These are phyloP conservation scores for Elongisporangium anandrum DNA, from an alignment of 352 stramenopile species.

Conservation along the genomic window DNA sequence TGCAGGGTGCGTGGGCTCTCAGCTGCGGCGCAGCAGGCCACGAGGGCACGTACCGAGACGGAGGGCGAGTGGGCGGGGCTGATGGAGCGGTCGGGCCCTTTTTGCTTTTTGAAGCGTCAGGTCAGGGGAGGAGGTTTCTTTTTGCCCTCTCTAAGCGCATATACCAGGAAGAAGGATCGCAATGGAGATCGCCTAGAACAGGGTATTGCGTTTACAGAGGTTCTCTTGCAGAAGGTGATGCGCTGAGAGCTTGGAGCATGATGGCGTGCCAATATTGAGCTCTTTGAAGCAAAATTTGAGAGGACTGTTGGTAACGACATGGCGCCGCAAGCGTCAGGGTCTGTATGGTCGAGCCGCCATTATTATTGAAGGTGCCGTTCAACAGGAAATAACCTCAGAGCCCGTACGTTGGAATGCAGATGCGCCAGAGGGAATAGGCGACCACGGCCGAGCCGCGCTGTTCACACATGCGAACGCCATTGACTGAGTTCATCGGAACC, in stretches of 20 bases:
- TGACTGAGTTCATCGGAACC: neutral
- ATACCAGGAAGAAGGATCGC: neutral
- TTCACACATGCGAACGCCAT: neutral
- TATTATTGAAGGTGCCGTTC: neutral
- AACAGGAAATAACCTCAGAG: neutral
- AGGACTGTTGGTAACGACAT: no score
- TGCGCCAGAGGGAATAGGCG: neutral
- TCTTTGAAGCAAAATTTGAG: neutral
- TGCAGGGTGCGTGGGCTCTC: no score
- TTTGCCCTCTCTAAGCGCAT: neutral
- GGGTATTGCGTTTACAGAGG: neutral
- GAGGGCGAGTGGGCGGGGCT: neutral
- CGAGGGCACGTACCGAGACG: neutral
- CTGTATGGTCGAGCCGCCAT: no score
- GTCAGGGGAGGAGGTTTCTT: neutral
- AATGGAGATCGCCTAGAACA: neutral
- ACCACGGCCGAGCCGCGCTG: neutral
- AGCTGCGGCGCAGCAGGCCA: neutral
- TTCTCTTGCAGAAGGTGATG: neutral
- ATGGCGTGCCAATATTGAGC: neutral
- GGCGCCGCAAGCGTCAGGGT: no score
- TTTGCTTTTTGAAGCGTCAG: neutral
- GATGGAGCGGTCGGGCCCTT: neutral
- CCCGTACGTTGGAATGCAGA: neutral
- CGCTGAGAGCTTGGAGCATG: no score